These are phyloP conservation scores for Orbilia quercus DNA, from an alignment of 2,329 filamentous ascomycete genomes.

Conservation along the genomic window DNA sequence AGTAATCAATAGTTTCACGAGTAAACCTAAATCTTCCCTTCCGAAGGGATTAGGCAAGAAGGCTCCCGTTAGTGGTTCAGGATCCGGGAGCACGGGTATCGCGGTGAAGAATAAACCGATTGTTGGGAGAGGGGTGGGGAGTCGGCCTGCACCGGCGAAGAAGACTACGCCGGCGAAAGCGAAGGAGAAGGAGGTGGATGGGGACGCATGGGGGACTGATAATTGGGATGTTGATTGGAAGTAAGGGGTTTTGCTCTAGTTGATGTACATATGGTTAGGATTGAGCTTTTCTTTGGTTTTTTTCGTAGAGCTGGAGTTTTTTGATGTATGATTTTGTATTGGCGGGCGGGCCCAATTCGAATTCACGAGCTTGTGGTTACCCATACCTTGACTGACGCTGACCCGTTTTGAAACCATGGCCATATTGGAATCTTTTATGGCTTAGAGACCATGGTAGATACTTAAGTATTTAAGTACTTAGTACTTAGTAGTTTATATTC, in stretches of 20 bases:
- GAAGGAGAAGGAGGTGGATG: conserved; percentile 70
- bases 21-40: conserved; percentile 80
- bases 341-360: background rate
- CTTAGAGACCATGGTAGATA: no score
- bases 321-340: background rate
- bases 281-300: background rate
- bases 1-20: conserved; percentile 93
- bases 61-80: conserved; percentile 58
- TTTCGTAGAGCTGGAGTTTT: background rate
- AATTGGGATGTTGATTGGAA: conserved; percentile 58
- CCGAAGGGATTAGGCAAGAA: conserved; percentile 85
- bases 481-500: no score
- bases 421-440: no score
- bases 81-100: conserved; percentile 61
- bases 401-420: no score
- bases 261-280: background rate
- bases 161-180: conserved; percentile 69
- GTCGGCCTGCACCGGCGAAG: conserved; percentile 66
- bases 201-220: conserved; percentile 71
- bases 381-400: no score
- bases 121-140: conserved; percentile 57
- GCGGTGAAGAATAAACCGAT: conserved; percentile 64
- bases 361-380: no score
- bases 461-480: no score
- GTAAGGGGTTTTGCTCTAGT: conserved; percentile 13